These are phyloP conservation scores for Aspergillus sclerotiicarbonarius DNA, from an alignment of 495 filamentous ascomycete species.

Conservation along the genomic window DNA sequence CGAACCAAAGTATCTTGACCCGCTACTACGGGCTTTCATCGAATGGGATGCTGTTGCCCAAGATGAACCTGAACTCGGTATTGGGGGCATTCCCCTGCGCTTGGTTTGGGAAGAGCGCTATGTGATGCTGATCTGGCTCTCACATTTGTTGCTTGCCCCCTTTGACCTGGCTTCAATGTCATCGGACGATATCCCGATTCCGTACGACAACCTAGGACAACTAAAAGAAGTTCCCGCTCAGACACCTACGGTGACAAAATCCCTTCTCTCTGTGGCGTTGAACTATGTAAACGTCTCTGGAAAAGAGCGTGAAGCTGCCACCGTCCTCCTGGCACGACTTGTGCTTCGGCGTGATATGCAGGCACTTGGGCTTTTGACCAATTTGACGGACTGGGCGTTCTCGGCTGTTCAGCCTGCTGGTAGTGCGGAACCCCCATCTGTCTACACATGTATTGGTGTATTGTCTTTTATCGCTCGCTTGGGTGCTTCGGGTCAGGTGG, in stretches of 20 bases:
- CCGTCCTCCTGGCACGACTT: slow-evolving; percentile 73
- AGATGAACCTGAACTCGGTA: slow-evolving; percentile 13
- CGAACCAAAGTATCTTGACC: slow-evolving; percentile 79
- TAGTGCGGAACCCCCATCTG: slow-evolving; percentile 33
- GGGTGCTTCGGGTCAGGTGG: slow-evolving; percentile 53
- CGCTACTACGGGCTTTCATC: slow-evolving; percentile 67
- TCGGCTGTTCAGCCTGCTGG: slow-evolving; percentile 44
- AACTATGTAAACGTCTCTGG: slow-evolving; percentile 69
- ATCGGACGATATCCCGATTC: slow-evolving; percentile 45
- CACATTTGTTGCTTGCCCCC: slow-evolving; percentile 86
- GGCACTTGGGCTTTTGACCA: slow-evolving; percentile 62
- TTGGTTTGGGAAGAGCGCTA: slow-evolving; percentile 87
- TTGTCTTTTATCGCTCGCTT: slow-evolving; percentile 77
- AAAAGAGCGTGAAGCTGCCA: slow-evolving; percentile 86
- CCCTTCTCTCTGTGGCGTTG: slow-evolving; percentile 69
- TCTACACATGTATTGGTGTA: slow-evolving; percentile 67
- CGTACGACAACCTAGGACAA: slow-evolving; percentile 25
- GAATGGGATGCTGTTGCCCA: slow-evolving; percentile 35
- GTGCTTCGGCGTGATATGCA: slow-evolving; percentile 88
- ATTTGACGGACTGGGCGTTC: slow-evolving; percentile 67
- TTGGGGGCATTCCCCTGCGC: slow-evolving; percentile 17
- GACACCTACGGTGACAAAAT: slow-evolving; percentile 65
- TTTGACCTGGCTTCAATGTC: slow-evolving; percentile 90
- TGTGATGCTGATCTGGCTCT: slow-evolving; percentile 86
- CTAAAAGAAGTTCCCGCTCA: slow-evolving; percentile 28